Base-by-base conservation (phyloP, 768 basidiomycete species). In the Ramaria sp. region DNA sequence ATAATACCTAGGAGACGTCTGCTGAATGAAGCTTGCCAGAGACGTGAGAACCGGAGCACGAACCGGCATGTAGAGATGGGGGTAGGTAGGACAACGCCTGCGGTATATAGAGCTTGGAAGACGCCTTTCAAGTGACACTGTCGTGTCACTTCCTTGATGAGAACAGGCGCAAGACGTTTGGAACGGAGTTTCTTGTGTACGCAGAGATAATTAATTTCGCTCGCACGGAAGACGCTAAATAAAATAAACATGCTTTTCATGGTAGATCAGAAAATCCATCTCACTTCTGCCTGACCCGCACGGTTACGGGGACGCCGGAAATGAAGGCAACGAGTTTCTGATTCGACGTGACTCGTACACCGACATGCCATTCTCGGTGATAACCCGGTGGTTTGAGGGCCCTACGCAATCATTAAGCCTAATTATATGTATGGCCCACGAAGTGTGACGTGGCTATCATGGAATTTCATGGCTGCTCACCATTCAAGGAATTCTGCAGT, bases 61-160 rank as follows among this genome's bases (percentile, higher is more conserved):
- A 65, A 87, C 86, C 82, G 77, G 69, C 89, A 93, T 11, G 85
- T 84, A 3, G 91, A 81, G 19, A 98, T 81, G 0, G 96, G 96
- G 0, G 96, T 98, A 9, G 96, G 96, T 11, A 99, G 74, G 43
- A 96, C 83, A 24, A 92, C 82, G 1, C 96, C 96, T 17, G 83
- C 94, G 0, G 96, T 99, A 69, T 98, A 98, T 51, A 99, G 88
- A 7, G 96, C 96, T 69, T 99, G 96, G 75, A 96, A 97, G 53
- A 96, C 77, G 33, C 90, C 90, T 60, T 82, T 79, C 38, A 98
- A 77, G 68, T 98, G 82, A 53, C 89, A 88, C 66, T 91, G 90
- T 20, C 96, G 79, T 0, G 96, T 98, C 24, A 98, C 87, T 66
- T 99, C 96, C 68, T 96, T 96, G 72, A 99, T 98, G 51, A 99